Base-by-base conservation (phyloP, 768 basidiomycete species). In the Tricholoma sp. region DNA sequence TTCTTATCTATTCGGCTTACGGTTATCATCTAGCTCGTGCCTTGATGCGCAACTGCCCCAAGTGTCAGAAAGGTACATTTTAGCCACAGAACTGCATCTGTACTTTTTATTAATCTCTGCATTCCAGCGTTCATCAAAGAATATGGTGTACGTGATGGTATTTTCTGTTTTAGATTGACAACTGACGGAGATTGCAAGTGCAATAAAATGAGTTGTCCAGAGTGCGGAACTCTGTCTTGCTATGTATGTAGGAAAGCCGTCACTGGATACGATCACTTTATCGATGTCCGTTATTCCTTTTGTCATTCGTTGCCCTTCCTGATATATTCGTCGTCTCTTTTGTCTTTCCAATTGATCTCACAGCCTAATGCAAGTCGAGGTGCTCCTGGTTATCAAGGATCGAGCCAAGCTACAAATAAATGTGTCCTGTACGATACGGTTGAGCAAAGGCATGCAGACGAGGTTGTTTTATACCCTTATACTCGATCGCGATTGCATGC, bases 161-260 rank as follows among this genome's bases (percentile, higher is more conserved):
- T 37, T 18, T 4, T 35, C 18, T 49, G n/a, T 18, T 14, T 5
- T 31, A 6, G 19, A 39, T 58, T 37, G 29, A 1, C 11, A 19
- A 16, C 18, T 58, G 16, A 57, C 27, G 19, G 65, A 24, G 57
- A 54, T 56, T 35, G 32, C 35, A 63, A 91, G 86, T 96, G 94
- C 74, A 96, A 96, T 79, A 95, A 95, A 69, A 95, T 97, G 86
- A 81, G 74, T 1, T 92, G 91, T 62, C 82, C 86, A 2, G 72
- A 84, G 54, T 96, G 94, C 64, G 59, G 52, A 2, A 85, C 89
- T 0, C 32, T 89, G 41, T 92, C 88, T 0, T 97, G 94, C 69
- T 95, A 96, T 65, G 75, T 91, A 24, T 96, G 94, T 67, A 81
- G 90, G 21, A 59, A 88, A 64, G 64, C 85, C 34, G 88, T 95